Evolutionary conservation across 345 rosid species (phyloP), one percentile per base, ranked within the genome.

Genomic region (Linum tenue): DNA sequence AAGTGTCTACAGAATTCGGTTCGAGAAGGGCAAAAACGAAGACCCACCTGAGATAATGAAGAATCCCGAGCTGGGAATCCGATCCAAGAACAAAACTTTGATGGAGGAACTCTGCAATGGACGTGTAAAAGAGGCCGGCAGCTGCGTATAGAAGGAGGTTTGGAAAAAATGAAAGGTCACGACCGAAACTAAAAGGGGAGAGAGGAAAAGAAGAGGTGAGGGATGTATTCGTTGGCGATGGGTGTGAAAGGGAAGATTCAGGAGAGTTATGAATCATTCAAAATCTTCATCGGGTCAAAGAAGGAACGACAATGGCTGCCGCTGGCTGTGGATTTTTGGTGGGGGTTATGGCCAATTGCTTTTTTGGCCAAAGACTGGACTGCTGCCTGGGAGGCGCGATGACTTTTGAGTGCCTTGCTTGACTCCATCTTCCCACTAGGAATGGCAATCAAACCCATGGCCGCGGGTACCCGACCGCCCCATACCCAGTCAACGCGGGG

Each of bases 1-100:
- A 9, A 3, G 9, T 41, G 9, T 9, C 14, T 48, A 9, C 53
- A 48, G 53, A 48, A 48, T 48, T 48, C 3, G 14, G 3, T 22
- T 22, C 3, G 60, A 50, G 2, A 60, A n/a, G 59, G 31, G 31
- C 31, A 22, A 10, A 4, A 9, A 55, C 62, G 5, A 59, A 69
- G 11, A 64, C 73, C 63, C 69, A 78, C 78, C 80, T 73, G 68
- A 67, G 55, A 61, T 62, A 22, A 68, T 62, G 48, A 68, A 6
- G 41, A 14, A 38, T 2, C 53, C 31, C 65, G 1, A 41, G 44
- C 64, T 11, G 55, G 65, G 31, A 40, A 66, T 64, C 53, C 53
- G 73, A 78, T 73, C 72, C 51, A 69, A 71, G 63, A 60, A 57
- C 38, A 44, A 7, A 43, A 43, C 31, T 22, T 22, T 35, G 15